A percentile compares a stretch with the other conserved stretches of the same genome.
These are phyloP conservation scores for Suhomyces prunicola DNA, from an alignment of 805 yeast species.

Conservation along the genomic window DNA sequence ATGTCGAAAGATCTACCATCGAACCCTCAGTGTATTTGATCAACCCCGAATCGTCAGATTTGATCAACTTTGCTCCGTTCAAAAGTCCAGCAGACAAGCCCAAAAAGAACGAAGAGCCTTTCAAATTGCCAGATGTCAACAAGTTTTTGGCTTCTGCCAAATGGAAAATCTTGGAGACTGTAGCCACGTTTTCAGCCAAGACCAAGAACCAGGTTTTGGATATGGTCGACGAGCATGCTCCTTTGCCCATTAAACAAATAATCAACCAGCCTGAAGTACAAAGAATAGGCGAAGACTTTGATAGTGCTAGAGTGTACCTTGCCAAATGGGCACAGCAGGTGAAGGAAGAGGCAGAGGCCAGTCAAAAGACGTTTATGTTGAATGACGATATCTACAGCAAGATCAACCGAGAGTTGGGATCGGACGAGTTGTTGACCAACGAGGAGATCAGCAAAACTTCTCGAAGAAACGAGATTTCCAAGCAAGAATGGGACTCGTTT, in stretches of 20 bases:
- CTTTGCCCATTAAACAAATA: slow-evolving; percentile 54
- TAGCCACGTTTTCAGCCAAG: slow-evolving; percentile 68
- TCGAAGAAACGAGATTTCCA: slow-evolving; percentile 62
- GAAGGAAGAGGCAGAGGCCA: slow-evolving; percentile 79
- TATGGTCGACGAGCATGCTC: slow-evolving; percentile 62
- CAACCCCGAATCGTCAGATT: slow-evolving; percentile 71
- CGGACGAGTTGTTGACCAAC: slow-evolving; percentile 53
- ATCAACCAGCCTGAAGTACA: slow-evolving; percentile 77
- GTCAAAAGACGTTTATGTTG: slow-evolving; percentile 48
- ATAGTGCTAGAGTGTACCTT: slow-evolving; percentile 83
- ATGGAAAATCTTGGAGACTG: slow-evolving; percentile 82
- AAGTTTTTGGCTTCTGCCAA: slow-evolving; percentile 63
- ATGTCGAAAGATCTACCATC: slow-evolving; percentile 62
- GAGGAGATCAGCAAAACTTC: slow-evolving; percentile 60
- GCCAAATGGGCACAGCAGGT: slow-evolving; percentile 97
- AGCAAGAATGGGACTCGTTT: slow-evolving; percentile 78
- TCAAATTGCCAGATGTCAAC: slow-evolving; percentile 36
- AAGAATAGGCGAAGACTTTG: slow-evolving; percentile 84
- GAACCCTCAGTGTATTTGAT: slow-evolving; percentile 73
- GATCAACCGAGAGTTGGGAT: slow-evolving; percentile 60
- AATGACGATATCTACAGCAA: slow-evolving; percentile 59
- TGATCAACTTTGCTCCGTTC: slow-evolving; percentile 51
- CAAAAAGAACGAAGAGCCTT: slow-evolving; percentile 14
- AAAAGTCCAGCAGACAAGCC: slow-evolving; percentile 10
- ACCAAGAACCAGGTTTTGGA: slow-evolving; percentile 54